phyloP scores from a whole-genome alignment of 306 rosid species.

The Prosopis cineraria region DNA sequence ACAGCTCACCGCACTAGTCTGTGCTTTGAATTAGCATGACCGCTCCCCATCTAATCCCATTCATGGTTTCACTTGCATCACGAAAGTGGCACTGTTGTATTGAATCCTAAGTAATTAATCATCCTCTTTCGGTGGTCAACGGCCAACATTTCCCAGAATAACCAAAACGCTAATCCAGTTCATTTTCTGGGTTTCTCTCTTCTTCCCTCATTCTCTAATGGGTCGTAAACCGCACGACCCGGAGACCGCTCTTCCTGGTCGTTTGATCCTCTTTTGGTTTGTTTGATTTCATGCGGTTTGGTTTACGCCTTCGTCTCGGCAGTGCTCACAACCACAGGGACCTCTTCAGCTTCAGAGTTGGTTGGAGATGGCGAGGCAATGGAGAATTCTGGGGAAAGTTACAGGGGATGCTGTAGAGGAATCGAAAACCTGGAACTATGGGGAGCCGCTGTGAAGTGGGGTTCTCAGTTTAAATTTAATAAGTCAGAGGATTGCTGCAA shows the following conservation, averaged over 20 bases:
- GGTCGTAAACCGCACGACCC: conserved; percentile 66
- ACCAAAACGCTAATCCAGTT: conserved; percentile 21
- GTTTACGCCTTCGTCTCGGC: conserved; percentile 61
- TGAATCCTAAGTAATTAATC: background rate
- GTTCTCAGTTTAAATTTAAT: conserved; percentile 81
- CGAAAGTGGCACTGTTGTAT: conserved; percentile 11
- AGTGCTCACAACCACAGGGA: conserved; percentile 37
- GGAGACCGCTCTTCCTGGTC: conserved; percentile 41
- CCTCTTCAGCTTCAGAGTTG: conserved; percentile 34
- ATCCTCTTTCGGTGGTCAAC: conserved; percentile 53
- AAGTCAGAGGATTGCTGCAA: conserved; percentile 70
- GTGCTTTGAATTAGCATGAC: conserved; percentile 2
- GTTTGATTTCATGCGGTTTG: conserved; percentile 57
- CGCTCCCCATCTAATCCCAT: background rate
- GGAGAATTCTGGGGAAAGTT: conserved; percentile 30
- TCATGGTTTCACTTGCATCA: background rate
- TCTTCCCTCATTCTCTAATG: conserved; percentile 49
- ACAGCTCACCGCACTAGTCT: background rate
- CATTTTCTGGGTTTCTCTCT: conserved; percentile 36
- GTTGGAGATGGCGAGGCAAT: conserved; percentile 30
- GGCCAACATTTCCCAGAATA: conserved; percentile 17
- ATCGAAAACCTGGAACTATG: conserved; percentile 79
- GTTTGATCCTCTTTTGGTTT: conserved; percentile 49
- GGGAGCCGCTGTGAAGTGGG: conserved; percentile 97
- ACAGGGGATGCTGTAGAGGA: conserved; percentile 68